A percentile compares a stretch with the other conserved stretches of the same genome.
Evolutionary conservation across 179 eudicot species (phyloP).

Genomic region (Silene coronaria): DNA sequence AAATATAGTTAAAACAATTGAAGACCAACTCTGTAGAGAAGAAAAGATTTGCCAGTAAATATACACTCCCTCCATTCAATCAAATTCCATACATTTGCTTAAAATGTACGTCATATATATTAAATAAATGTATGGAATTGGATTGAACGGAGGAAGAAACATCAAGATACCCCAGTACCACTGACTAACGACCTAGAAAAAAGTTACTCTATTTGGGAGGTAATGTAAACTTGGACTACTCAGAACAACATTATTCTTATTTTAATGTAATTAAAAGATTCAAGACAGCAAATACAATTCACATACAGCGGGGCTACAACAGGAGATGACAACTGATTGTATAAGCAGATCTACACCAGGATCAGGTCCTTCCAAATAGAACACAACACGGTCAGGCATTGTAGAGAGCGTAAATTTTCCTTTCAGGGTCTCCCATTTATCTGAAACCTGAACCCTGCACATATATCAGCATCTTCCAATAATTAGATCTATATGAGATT

Average conservation of each 20-base stretch:
- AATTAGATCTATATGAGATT: neutral
- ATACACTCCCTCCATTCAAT: too few relatives aligned
- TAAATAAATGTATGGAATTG: too few relatives aligned
- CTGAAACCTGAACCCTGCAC: conserved; percentile 51
- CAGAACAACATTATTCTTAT: neutral
- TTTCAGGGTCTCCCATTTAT: conserved; percentile 55
- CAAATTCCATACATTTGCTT: too few relatives aligned
- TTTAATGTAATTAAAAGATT: neutral
- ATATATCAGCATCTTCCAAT: conserved; percentile 1
- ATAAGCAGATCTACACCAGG: conserved; percentile 72
- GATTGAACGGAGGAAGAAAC: too few relatives aligned
- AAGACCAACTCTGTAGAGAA: neutral
- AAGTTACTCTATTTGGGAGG: too few relatives aligned
- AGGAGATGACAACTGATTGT: conserved; percentile 55
- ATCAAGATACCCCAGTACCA: too few relatives aligned
- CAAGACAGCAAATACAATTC: conserved; percentile 26
- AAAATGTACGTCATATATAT: too few relatives aligned
- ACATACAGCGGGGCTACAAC: conserved; percentile 25
- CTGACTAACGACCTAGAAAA: too few relatives aligned
- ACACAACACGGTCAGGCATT: conserved; percentile 47
- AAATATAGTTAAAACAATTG: neutral
- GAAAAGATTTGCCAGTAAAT: neutral
- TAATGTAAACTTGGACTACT: too few relatives aligned
- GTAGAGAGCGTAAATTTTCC: conserved; percentile 58
- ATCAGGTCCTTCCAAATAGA: conserved; percentile 84